These are phyloP conservation scores for Trypanosoma conorhini DNA, from an alignment of 208 protist genomes.

Conservation along the genomic window DNA sequence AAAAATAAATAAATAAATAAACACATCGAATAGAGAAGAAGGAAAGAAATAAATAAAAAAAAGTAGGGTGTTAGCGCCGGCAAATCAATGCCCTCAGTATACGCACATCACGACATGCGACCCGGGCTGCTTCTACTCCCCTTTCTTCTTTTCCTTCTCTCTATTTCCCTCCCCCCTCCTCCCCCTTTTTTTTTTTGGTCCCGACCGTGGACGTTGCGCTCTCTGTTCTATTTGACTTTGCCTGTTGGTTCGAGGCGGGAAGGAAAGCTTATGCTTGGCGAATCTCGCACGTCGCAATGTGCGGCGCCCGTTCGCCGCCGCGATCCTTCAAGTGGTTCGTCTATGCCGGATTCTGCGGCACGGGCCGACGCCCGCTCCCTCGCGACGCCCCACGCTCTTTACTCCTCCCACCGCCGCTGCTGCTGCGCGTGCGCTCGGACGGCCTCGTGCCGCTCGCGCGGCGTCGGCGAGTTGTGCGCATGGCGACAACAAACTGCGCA, in stretches of 20 bases:
- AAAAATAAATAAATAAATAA: conserved; percentile 7
- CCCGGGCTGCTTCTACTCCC: not conserved
- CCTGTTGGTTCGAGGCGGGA: not conserved
- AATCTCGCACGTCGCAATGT: not conserved
- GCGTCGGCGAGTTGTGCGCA: not conserved
- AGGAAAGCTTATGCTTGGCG: not conserved
- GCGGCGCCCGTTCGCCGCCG: not conserved
- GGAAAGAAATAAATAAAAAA: not conserved
- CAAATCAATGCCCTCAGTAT: not conserved
- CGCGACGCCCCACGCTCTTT: conserved; percentile 13
- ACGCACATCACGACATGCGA: not conserved
- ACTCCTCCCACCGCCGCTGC: conserved; percentile 8
- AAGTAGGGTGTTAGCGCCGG: not conserved
- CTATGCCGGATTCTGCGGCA: conserved; percentile 1
- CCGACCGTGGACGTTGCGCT: not conserved
- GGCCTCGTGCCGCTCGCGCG: not conserved
- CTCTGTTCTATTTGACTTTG: not conserved
- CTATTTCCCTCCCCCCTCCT: conserved; percentile 1
- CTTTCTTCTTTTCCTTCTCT: conserved; percentile 2
- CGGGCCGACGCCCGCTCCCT: conserved; percentile 2
- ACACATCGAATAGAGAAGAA: not conserved
- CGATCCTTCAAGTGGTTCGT: not conserved
- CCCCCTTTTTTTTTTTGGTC: not conserved
- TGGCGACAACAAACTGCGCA: conserved; percentile 20
- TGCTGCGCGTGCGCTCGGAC: conserved; percentile 10